Percentiles rank a stretch among this genome's conserved stretches.
Conservation (phyloP, 202 grass and related monocot species). For the Sporobolus alterniflorus region DNA sequence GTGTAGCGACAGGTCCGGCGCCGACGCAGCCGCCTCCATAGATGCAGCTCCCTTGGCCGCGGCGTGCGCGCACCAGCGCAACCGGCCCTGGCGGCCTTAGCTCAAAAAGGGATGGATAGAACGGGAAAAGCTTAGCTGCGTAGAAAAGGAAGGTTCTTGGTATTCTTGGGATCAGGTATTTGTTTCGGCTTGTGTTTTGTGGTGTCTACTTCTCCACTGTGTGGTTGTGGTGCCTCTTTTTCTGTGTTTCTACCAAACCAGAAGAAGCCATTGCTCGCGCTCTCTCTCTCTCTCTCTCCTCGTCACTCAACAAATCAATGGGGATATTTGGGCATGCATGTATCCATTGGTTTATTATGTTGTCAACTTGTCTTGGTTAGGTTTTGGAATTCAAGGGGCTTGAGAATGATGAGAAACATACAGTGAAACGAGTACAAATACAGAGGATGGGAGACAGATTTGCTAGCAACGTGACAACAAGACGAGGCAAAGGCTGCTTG, state of each 20-base stretch:
- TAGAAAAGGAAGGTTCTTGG: conserved; percentile 28
- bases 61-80: too few relatives aligned
- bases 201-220: not conserved
- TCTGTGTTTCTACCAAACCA: too few relatives aligned
- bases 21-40: conserved; percentile 59
- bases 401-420: conserved; percentile 2
- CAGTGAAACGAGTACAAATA: not conserved
- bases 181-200: conserved; percentile 25
- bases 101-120: not conserved
- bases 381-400: conserved; percentile 45
- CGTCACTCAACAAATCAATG: not conserved
- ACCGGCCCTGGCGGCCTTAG: too few relatives aligned
- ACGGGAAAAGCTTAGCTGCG: not conserved
- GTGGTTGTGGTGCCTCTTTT: conserved; percentile 22
- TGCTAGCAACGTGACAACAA: not conserved
- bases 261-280: not conserved
- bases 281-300: not conserved
- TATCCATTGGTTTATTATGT: conserved; percentile 35
- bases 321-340: conserved; percentile 13
- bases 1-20: conserved; percentile 13
- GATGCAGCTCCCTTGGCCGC: not conserved
- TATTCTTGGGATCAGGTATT: conserved; percentile 21
- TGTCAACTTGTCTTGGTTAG: conserved; percentile 54
- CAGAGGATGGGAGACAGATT: not conserved
- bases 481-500: not conserved